These are phyloP conservation scores for Aspergillus luchuensis DNA, from an alignment of 2,329 filamentous ascomycete genomes.

Conservation along the genomic window DNA sequence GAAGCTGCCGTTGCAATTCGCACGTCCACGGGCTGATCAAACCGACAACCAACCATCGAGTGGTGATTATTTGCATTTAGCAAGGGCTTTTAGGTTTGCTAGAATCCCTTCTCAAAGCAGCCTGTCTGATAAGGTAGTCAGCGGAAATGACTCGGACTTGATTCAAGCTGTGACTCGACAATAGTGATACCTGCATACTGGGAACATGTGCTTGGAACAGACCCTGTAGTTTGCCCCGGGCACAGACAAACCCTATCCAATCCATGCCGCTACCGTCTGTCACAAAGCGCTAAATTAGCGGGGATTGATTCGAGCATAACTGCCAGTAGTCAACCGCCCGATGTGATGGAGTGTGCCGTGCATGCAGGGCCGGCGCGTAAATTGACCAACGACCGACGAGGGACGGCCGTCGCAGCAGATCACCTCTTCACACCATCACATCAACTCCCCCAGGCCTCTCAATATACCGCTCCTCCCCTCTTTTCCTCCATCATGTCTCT, in stretches of 20 bases:
- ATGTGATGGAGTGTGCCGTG: constrained; percentile 2
- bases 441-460: constrained; percentile 21
- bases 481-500: constrained; percentile 23
- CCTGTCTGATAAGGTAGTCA: too few species aligned
- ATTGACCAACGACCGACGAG: constrained; percentile 29
- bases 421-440: constrained; percentile 32
- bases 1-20: too few species aligned
- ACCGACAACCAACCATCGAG: too few species aligned
- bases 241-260: not conserved
- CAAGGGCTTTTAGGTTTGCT: too few species aligned
- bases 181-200: too few species aligned
- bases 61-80: too few species aligned
- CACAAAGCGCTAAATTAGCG: not conserved
- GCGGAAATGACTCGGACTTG: too few species aligned
- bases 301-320: not conserved
- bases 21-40: too few species aligned
- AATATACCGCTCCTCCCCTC: constrained; percentile 22
- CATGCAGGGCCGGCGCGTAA: constrained; percentile 33
- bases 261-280: not conserved
- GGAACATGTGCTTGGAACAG: not conserved
- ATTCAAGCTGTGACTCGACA: too few species aligned
- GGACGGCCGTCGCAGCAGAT: constrained; percentile 1
- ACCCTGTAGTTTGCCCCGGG: not conserved
- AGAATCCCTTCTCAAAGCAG: too few species aligned
- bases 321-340: constrained; percentile 8